Evolutionary conservation across 192 early-diverging fungal genomes (phyloP), one percentile per base, ranked within the genome.

Genomic region (Chytriomyces confervae): DNA sequence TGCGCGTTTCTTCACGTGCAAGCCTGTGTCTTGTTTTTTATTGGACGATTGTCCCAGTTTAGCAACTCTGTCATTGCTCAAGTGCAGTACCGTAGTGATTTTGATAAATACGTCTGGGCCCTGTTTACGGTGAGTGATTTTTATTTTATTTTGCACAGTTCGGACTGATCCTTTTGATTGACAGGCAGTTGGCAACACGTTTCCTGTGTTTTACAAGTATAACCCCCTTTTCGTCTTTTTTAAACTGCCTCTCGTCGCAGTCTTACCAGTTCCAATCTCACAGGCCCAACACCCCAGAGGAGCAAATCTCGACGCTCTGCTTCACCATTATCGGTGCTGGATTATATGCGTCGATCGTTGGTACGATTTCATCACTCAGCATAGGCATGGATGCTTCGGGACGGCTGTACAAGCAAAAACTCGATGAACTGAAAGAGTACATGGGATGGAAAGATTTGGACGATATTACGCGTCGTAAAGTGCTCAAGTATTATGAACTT

Each of bases 341-440:
- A 1, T 45, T 85, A 20, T 80, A 85, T 61, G 85, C 81, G 1
- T 24, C 77, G 5, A 68, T 89, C 45, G 78, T 89, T 61, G 88
- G 88, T 49, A 83, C 82, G 11, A 77, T 89, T 29, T 83, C 85
- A 2, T 76, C 84, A n/a, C 80, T 89, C 62, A 84, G 71, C n/a
- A 76, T 85, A 61, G 84, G 88, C 11, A 61, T 87, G 6, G 87
- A 88, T 48, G 69, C 83, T 53, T 82, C 79, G 16, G 85, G 85
- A 0, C 61, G 53, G 49, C 16, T 20, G 53, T 57, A 80, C 61
- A 84, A 74, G 13, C 73, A 86, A 49, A 84, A 83, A 50, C 67
- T 88, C 7, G 87, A 88, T 48, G 84, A 88, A 78, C 77, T 88
- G n/a, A 79, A 78, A 23, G 80, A 88, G 70, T 88, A 88, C 79